phyloP scores from a whole-genome alignment of 495 filamentous ascomycete genomes.

The Tuber melanosporum region DNA sequence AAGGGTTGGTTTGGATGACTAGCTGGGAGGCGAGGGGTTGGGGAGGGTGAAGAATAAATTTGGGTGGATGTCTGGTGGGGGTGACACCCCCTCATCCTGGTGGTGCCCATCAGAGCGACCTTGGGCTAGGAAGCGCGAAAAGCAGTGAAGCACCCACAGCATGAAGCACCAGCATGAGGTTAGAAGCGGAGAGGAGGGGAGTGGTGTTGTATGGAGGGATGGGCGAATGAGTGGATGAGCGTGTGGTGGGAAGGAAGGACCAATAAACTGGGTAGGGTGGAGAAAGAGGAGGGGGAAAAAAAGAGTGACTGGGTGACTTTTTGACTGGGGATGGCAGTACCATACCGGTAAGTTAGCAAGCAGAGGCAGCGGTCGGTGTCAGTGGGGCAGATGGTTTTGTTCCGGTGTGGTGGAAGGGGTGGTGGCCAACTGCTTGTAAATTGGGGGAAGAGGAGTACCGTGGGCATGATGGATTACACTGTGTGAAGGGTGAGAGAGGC shows the following conservation, averaged over 20 bases:
- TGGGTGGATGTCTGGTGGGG: background rate
- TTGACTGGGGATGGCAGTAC: background rate
- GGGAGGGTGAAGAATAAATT: background rate
- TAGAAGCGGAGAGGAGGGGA: background rate
- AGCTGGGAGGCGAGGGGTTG: background rate
- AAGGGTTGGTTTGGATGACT: slow-evolving; percentile 1
- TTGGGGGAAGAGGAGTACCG: background rate
- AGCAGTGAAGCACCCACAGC: background rate
- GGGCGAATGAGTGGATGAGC: background rate
- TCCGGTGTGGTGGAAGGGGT: background rate
- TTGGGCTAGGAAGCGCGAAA: background rate
- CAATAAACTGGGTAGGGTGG: background rate
- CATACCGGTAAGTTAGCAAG: background rate
- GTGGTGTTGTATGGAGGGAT: background rate
- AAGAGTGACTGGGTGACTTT: slow-evolving; percentile 1
- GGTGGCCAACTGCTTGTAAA: background rate
- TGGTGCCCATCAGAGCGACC: background rate
- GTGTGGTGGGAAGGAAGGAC: background rate
- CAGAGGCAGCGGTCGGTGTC: slow-evolving; percentile 3
- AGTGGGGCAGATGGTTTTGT: background rate
- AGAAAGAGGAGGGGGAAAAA: background rate
- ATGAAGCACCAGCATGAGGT: background rate
- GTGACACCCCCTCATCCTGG: background rate
- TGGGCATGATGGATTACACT: background rate
- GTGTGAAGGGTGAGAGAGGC: background rate